Evolutionary conservation across 768 basidiomycete genomes (phyloP).

Genomic region (Rhizopogon vesiculosus): DNA sequence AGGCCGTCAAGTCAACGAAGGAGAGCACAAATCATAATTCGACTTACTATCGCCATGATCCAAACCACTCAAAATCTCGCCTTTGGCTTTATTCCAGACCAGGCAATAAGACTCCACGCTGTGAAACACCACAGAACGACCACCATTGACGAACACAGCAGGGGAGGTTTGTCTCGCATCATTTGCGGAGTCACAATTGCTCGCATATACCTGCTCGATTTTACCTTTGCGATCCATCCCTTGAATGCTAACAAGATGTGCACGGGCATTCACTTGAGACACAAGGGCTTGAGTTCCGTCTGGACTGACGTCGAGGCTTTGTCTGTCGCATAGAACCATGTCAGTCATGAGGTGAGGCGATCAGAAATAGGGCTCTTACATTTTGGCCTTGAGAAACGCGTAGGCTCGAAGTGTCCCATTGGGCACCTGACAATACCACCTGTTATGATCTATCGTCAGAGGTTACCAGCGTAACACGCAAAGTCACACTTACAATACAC

Average conservation of each 20-base stretch:
- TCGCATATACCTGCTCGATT: slow-evolving; percentile 49
- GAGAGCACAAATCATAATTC: neutral
- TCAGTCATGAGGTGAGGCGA: slow-evolving; percentile 8
- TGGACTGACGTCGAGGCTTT: slow-evolving; percentile 48
- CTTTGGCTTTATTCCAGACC: slow-evolving; percentile 58
- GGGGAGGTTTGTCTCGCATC: slow-evolving; percentile 36
- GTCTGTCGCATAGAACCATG: slow-evolving; percentile 28
- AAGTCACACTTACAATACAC: slow-evolving; percentile 48
- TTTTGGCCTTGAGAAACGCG: slow-evolving; percentile 51
- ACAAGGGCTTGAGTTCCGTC: slow-evolving; percentile 48
- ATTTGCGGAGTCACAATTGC: slow-evolving; percentile 26
- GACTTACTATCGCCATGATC: slow-evolving; percentile 55
- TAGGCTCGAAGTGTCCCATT: slow-evolving; percentile 62
- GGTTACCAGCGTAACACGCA: neutral
- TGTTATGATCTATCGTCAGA: slow-evolving; percentile 21
- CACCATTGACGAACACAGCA: slow-evolving; percentile 49
- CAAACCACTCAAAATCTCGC: slow-evolving; percentile 50
- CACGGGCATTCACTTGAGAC: slow-evolving; percentile 44
- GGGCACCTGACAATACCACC: slow-evolving; percentile 67
- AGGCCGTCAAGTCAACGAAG: slow-evolving; percentile 5
- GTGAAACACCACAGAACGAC: slow-evolving; percentile 56
- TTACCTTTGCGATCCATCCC: slow-evolving; percentile 46
- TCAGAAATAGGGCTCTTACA: slow-evolving; percentile 35
- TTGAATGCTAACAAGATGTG: slow-evolving; percentile 48
- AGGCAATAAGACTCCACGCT: slow-evolving; percentile 48